Evolutionary conservation across 805 yeast genomes (phyloP), one percentile per base, ranked within the genome.

Genomic region (Hyphopichia homilentoma): DNA sequence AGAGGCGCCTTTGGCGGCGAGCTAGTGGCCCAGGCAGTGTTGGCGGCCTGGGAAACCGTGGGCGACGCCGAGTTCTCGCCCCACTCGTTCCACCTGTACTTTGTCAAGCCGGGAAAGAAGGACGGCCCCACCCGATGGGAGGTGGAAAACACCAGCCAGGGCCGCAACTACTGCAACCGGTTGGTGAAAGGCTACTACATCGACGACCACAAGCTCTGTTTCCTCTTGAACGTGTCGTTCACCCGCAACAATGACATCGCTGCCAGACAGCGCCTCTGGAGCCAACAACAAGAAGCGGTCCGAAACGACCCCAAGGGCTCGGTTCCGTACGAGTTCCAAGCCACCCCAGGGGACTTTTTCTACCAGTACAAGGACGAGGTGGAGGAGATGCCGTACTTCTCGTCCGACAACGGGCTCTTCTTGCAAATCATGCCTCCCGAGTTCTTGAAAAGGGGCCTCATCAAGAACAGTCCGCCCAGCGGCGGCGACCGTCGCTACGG

Each of bases 1-100:
- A 36, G 61, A 16, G 61, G 61, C 2, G 46, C 50, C 1, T 56
- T 48, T 25, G 61, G 61, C 4, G 61, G 60, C 3, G 61, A 56
- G 35, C 41, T 52, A 22, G 44, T 52, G 8, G 36, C 45, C 13
- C 60, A 54, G 35, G 44, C 44, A n/a, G 29, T 56, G 14, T 27
- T 45, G 16, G 61, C 59, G 0, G 58, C 57, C 3, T 53, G 57
- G 58, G 53, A 40, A 21, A 45, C 56, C 17, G 44, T 56, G 4
- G 33, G 33, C 3, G 57, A 44, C 24, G 29, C 38, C n/a, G 52
- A 43, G 6, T 43, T 51, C 27, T 40, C 47, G 25, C 50, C 58
- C 14, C 52, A 56, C 31, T 48, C 54, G n/a, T 39, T 55, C 23
- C 61, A 56, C 33, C 35, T 45, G 15, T 54, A 53, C 41, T 56